Evolutionary conservation across 2,329 filamentous ascomycete species (phyloP), one percentile per base, ranked within the genome.

Genomic region (Clonostachys chloroleuca): DNA sequence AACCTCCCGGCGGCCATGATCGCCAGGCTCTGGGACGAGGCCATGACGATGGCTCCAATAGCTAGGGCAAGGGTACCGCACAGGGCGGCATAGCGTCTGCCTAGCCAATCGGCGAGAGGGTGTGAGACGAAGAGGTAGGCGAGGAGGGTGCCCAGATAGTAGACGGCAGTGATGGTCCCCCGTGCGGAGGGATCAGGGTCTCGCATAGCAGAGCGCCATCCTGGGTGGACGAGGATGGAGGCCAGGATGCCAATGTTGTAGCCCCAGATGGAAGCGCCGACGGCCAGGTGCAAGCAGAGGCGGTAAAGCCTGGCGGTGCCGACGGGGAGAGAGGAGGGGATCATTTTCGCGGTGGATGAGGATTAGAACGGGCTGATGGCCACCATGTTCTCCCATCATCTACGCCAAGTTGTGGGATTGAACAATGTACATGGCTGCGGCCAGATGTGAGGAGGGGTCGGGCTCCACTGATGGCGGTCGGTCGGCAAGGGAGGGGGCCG

Each of bases 181-280:
- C 66, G 78, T 43, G 67, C 65, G 6, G 68, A 60, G 3, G 76
- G 68, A 2, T 62, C 65, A 6, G 70, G 75, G 24, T 71, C 55
- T 44, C 70, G 59, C 12, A 80, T 67, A 7, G 72, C 63, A 16
- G 66, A 59, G n/a, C 64, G 62, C 63, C 78, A 83, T 16, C 78
- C 78, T 0, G 73, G 72, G 54, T 80, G 73, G 6, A 80, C 75
- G 45, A 80, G 75, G 36, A 83, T 67, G 1, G 77, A 77, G 2
- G 76, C 75, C 16, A 81, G 65, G 40, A 83, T 69, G 45, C 78
- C 79, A 53, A 83, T 73, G 56, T 81, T 80, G 59, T 82, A 81
- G 13, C 78, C 77, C 76, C 77, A 80, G 20, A 77, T 69, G 36
- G 78, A 76, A 3, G 77, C 76, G 12, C 75, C 77, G n/a, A 81